Evolutionary conservation across 1,284 basidiomycete species (phyloP).

Genomic region (Mycena sp.): DNA sequence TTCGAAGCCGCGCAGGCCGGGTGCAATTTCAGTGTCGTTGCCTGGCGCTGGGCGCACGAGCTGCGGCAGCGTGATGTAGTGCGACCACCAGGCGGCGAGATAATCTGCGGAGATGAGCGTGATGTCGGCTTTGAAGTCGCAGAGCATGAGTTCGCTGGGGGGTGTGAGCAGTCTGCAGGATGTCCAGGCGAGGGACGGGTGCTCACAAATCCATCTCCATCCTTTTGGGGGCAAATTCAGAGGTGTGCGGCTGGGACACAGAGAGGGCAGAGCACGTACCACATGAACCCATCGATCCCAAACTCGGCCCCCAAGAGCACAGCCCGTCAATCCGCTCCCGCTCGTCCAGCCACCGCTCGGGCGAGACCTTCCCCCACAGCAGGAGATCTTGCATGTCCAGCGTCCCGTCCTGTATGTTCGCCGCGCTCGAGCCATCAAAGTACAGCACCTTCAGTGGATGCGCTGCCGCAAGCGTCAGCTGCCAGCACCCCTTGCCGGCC

Average conservation of each 20-base stretch:
- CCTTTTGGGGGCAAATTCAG: conserved; percentile 32
- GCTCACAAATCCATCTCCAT: conserved; percentile 61
- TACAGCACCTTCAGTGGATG: conserved; percentile 51
- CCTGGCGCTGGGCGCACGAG: too few species aligned
- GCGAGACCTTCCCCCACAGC: conserved; percentile 41
- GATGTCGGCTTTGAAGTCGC: conserved; percentile 54
- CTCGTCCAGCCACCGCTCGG: conserved; percentile 35
- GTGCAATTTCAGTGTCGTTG: too few species aligned
- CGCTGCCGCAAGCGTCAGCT: conserved; percentile 46
- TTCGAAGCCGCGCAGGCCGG: too few species aligned
- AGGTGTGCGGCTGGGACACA: not conserved
- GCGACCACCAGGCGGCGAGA: conserved; percentile 28
- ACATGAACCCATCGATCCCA: conserved; percentile 48
- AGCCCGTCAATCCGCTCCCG: conserved; percentile 40
- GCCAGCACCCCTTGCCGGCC: conserved; percentile 42
- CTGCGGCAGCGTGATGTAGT: conserved; percentile 32
- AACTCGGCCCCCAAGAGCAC: conserved; percentile 47
- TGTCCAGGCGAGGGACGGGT: not conserved
- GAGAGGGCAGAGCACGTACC: conserved; percentile 34
- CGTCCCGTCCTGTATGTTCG: conserved; percentile 44
- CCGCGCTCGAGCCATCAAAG: conserved; percentile 53
- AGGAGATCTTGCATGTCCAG: conserved; percentile 55
- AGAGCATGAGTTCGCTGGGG: conserved; percentile 61
- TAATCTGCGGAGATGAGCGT: conserved; percentile 31
- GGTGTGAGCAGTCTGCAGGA: not conserved